Base-by-base conservation (phyloP, 2,329 filamentous ascomycete species). In the Sarocladium oryzae region DNA sequence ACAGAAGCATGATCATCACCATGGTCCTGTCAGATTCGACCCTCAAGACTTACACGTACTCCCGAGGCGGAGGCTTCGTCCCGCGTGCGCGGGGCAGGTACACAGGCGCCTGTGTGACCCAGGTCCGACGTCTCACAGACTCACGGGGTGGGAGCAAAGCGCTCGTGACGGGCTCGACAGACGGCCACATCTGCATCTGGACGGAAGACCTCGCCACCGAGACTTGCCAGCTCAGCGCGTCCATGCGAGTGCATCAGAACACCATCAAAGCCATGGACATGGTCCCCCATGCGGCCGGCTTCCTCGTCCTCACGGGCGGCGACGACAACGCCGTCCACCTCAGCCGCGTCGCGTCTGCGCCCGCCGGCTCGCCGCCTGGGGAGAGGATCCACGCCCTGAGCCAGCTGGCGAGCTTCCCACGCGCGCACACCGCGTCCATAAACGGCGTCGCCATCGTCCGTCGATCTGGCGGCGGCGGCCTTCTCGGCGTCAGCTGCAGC, bases 1-100 rank as follows among this genome's bases (percentile, higher is more conserved):
- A 20, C 11, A 32, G 9, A 1, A 57, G 53, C 4, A 83, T 86
- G 58, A 61, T 81, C 2, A 74, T 96, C 51, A 82, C 81, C 0
- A 77, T 95, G 69, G 85, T 79, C 0, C 84, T 93, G 59, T 96
- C 92, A 0, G 92, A 96, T 67, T 96, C 92, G 1, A 82, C 78
- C 2, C 65, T 95, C 37, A 85, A 84, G 60, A 76, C 71, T 1
- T 85, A 84, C 57, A 57, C 63, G 13, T 85, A 81, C 56, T 66
- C 64, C 1, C 56, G 58, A 16, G 49, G 40, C 1, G 54, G 55
- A 0, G 69, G 70, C 0, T 85, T 84, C 61, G 56, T 58, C 3
- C 66, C 82, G 0, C 55, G 85, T 0, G 75, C 75, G 0, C 66
- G 66, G 30, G 81, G 80, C 4, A 70, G 66, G 51, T 89, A 89